Evolutionary conservation across 164 flowering plant species (phyloP).

Genomic region (Paratinospora sagittata): DNA sequence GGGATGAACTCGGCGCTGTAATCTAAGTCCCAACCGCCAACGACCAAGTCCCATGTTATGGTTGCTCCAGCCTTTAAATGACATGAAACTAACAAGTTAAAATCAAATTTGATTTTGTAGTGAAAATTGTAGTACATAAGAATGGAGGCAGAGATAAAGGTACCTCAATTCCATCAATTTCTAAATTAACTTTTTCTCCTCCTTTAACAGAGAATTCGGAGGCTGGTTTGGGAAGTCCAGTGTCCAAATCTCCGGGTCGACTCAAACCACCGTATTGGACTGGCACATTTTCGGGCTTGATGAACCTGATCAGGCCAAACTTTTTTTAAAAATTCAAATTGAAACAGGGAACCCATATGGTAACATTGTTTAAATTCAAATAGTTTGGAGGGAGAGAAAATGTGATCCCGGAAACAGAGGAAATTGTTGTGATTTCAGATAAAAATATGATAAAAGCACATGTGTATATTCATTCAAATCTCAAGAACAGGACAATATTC

Average conservation of each 20-base stretch:
- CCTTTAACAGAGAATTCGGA: slow-evolving; percentile 91
- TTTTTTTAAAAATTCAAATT: background rate
- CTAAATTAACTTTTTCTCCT: slow-evolving; percentile 94
- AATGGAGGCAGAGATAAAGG: too few species aligned
- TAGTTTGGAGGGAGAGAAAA: background rate
- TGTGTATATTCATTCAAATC: background rate
- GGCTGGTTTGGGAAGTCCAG: slow-evolving; percentile 81
- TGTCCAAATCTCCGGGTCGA: slow-evolving; percentile 50
- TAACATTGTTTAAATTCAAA: background rate
- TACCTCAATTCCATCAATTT: slow-evolving; percentile 97
- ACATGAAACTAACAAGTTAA: too few species aligned
- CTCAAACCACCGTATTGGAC: slow-evolving; percentile 87
- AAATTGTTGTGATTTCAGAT: background rate
- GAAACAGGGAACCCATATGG: too few species aligned
- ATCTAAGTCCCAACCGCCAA: slow-evolving; percentile 95
- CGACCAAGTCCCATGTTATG: slow-evolving; percentile 93
- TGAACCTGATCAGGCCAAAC: slow-evolving; percentile 37
- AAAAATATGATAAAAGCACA: background rate
- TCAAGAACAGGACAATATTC: background rate
- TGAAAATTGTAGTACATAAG: too few species aligned
- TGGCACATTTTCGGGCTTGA: slow-evolving; percentile 87
- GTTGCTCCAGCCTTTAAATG: slow-evolving; percentile 62
- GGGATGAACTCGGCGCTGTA: slow-evolving; percentile 92
- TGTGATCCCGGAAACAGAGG: background rate
- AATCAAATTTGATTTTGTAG: too few species aligned